Evolutionary conservation across 345 rosid genomes (phyloP).

Genomic region (Populus deltoides): DNA sequence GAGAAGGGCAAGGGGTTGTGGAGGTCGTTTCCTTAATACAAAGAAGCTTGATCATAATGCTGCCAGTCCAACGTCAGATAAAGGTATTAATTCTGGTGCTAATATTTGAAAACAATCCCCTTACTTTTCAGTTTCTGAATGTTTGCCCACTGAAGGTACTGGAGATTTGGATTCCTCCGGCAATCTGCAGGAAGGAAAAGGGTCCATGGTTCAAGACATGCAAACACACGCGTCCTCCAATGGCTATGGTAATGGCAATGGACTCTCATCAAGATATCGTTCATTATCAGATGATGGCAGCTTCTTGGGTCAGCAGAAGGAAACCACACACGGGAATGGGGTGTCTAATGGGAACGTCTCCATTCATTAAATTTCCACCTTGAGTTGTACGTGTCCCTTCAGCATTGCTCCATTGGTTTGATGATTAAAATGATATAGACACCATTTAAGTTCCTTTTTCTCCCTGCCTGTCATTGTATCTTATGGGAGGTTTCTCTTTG

Average conservation of each 20-base stretch:
- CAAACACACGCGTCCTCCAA: slow-evolving; percentile 15
- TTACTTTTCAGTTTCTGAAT: slow-evolving; percentile 21
- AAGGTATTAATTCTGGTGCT: slow-evolving; percentile 18
- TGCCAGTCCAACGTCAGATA: slow-evolving; percentile 24
- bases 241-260: slow-evolving; percentile 13
- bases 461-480: neutral
- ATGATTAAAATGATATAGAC: neutral
- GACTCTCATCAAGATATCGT: slow-evolving; percentile 22
- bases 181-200: slow-evolving; percentile 25
- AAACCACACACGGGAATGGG: slow-evolving; percentile 29
- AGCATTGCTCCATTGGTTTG: slow-evolving; percentile 23
- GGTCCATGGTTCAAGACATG: slow-evolving; percentile 12
- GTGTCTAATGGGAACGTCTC: slow-evolving; percentile 26
- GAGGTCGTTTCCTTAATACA: slow-evolving; percentile 63
- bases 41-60: slow-evolving; percentile 39
- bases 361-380: slow-evolving; percentile 22
- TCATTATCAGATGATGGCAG: slow-evolving; percentile 17
- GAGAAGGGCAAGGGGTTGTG: slow-evolving; percentile 70
- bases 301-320: slow-evolving; percentile 30
- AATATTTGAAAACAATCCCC: slow-evolving; percentile 21
- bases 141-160: slow-evolving; percentile 12
- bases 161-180: slow-evolving; percentile 21
- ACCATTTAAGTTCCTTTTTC: neutral
- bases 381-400: slow-evolving; percentile 15
- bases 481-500: slow-evolving; percentile 6